Percentiles rank a stretch among this genome's conserved stretches.
Conservation (phyloP, 805 yeast species). For the Lachancea meyersii region DNA sequence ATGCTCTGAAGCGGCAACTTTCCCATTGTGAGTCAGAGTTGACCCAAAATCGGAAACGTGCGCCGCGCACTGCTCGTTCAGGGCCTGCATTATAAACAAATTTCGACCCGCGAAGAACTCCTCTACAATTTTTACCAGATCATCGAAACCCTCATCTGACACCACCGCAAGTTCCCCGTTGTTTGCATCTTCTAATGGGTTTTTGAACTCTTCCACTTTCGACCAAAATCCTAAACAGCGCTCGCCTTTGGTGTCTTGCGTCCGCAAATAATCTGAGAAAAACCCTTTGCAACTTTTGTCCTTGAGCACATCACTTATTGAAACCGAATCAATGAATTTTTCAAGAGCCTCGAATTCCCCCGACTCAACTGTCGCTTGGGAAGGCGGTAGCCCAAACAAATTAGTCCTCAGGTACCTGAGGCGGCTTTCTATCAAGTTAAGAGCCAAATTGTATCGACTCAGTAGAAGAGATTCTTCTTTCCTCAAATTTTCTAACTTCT, state of each 20-base stretch:
- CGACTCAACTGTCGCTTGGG: neutral
- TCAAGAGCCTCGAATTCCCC: conserved; percentile 14
- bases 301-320: conserved; percentile 16
- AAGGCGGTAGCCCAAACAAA: neutral
- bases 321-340: conserved; percentile 13
- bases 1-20: neutral
- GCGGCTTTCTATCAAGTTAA: conserved; percentile 26
- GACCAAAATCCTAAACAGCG: conserved; percentile 56
- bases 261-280: conserved; percentile 16
- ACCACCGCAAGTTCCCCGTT: conserved; percentile 28
- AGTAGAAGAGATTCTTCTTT: conserved; percentile 10
- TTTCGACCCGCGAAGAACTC: conserved; percentile 10
- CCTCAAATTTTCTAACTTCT: neutral
- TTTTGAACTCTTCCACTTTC: conserved; percentile 58
- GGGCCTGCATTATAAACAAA: conserved; percentile 1
- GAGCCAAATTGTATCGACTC: conserved; percentile 20
- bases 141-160: conserved; percentile 26
- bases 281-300: conserved; percentile 14
- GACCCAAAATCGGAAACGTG: conserved; percentile 7
- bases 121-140: conserved; percentile 11
- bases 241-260: conserved; percentile 3
- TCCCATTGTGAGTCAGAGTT: neutral
- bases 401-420: conserved; percentile 5
- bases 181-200: conserved; percentile 54
- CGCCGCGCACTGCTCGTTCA: conserved; percentile 17